A percentile compares a stretch with the other conserved stretches of the same genome.
phyloP scores from a whole-genome alignment of 495 filamentous ascomycete genomes.

The Apodospora peruviana region DNA sequence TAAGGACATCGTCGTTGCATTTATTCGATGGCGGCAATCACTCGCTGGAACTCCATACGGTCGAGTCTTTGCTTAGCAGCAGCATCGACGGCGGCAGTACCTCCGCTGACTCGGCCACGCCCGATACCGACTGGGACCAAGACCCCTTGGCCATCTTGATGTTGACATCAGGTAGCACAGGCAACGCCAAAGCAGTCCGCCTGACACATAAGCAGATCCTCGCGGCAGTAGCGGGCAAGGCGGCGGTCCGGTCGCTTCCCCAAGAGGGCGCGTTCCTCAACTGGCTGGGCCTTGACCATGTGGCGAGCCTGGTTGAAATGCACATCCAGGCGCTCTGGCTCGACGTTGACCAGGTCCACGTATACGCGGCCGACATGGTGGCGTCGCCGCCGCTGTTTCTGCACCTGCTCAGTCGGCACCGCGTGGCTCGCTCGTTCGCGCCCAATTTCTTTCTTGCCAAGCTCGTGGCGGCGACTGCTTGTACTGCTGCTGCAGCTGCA shows the following conservation, averaged over 20 bases:
- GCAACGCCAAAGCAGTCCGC: conserved; percentile 49
- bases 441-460: conserved; percentile 2
- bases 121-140: background rate
- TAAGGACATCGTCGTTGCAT: background rate
- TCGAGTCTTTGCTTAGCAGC: background rate
- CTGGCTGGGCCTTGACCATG: conserved; percentile 52
- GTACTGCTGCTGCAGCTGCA: background rate
- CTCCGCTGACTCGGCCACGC: conserved; percentile 1
- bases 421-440: background rate
- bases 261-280: conserved; percentile 30
- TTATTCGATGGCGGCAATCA: background rate
- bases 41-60: background rate
- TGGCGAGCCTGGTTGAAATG: conserved; percentile 45
- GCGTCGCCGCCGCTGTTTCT: background rate
- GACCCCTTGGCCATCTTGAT: conserved; percentile 32
- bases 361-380: conserved; percentile 16
- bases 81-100: background rate
- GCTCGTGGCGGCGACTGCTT: background rate
- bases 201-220: conserved; percentile 43
- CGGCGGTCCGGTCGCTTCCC: background rate
- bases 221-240: conserved; percentile 40
- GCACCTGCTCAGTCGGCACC: background rate
- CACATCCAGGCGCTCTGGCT: conserved; percentile 42
- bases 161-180: conserved; percentile 55
- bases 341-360: conserved; percentile 43